Evolutionary conservation across 352 stramenopile species (phyloP).

Genomic region (Saprolegnia parasitica): DNA sequence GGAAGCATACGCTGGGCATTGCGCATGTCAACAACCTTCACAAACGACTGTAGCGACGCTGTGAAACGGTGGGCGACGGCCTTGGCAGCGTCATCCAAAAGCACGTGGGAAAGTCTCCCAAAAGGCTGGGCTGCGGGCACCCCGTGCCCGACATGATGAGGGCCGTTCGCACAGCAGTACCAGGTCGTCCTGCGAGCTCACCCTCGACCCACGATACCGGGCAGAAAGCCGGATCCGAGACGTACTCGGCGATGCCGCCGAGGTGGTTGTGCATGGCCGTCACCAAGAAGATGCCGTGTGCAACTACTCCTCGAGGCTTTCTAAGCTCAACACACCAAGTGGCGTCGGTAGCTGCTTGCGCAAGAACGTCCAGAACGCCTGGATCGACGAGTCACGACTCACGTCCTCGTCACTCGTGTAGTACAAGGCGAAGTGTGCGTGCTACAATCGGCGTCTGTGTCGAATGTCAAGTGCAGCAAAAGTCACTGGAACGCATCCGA

Average conservation of each 20-base stretch:
- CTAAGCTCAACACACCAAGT: not conserved
- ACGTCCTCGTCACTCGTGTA: too few species aligned
- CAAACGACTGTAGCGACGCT: not conserved
- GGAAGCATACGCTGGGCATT: conserved; percentile 1
- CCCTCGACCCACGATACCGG: conserved; percentile 23
- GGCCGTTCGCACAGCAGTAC: conserved; percentile 12
- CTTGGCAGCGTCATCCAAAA: conserved; percentile 26
- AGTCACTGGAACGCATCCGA: too few species aligned
- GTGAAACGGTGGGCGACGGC: not conserved
- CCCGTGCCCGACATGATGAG: conserved; percentile 21
- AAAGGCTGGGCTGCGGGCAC: conserved; percentile 13
- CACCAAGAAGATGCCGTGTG: conserved; percentile 17
- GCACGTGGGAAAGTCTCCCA: conserved; percentile 23
- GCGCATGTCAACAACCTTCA: conserved; percentile 10
- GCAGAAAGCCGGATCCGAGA: conserved; percentile 23
- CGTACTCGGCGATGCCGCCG: conserved; percentile 22
- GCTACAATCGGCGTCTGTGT: too few species aligned
- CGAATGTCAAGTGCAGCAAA: too few species aligned
- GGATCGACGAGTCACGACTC: not conserved
- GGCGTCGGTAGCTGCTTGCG: not conserved
- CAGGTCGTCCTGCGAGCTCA: conserved; percentile 7
- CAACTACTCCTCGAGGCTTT: conserved; percentile 10
- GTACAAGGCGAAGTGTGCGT: too few species aligned
- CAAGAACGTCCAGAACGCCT: conserved; percentile 3
- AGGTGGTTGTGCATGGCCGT: conserved; percentile 27